phyloP scores from a whole-genome alignment of 129 eudicot species.

The Escallonia rubra region DNA sequence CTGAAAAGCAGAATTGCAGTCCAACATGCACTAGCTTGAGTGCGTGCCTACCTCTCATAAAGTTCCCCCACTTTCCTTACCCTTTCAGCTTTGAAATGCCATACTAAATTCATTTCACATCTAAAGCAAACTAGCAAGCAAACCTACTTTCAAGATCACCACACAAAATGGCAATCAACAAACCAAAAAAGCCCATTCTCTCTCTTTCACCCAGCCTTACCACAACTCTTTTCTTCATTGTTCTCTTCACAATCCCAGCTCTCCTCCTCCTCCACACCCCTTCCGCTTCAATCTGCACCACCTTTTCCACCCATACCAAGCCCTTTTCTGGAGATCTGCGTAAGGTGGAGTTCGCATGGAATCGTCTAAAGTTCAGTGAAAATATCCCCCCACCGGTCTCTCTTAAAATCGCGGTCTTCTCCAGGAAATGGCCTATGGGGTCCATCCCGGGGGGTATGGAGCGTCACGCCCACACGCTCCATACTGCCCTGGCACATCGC shows the following conservation, averaged over 20 bases:
- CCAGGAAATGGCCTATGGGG: slow-evolving; percentile 78
- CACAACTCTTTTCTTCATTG: slow-evolving; percentile 63
- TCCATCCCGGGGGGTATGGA: slow-evolving; percentile 93
- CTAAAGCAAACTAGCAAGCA: slow-evolving; percentile 18
- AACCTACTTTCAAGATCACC: slow-evolving; percentile 12
- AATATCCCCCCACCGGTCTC: slow-evolving; percentile 32
- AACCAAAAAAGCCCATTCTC: slow-evolving; percentile 43
- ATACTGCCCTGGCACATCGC: slow-evolving; percentile 57
- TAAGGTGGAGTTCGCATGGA: slow-evolving; percentile 69
- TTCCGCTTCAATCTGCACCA: slow-evolving; percentile 43
- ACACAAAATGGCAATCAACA: slow-evolving; percentile 42
- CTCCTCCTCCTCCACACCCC: slow-evolving; percentile 76
- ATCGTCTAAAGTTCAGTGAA: slow-evolving; percentile 41
- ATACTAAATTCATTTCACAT: slow-evolving; percentile 12
- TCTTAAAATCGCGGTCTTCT: slow-evolving; percentile 81
- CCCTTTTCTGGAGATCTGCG: slow-evolving; percentile 71
- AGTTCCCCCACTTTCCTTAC: slow-evolving; percentile 16
- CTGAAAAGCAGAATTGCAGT: slow-evolving; percentile 16
- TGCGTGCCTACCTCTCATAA: slow-evolving; percentile 45
- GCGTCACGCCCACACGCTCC: slow-evolving; percentile 87
- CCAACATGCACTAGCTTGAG: slow-evolving; percentile 33
- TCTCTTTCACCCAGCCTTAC: slow-evolving; percentile 51
- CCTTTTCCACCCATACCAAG: slow-evolving; percentile 20
- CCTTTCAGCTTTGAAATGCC: slow-evolving; percentile 2
- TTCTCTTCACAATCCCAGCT: slow-evolving; percentile 85